Conservation (phyloP, 2,329 filamentous ascomycete species). For the Pyrenochaeta sp. region DNA sequence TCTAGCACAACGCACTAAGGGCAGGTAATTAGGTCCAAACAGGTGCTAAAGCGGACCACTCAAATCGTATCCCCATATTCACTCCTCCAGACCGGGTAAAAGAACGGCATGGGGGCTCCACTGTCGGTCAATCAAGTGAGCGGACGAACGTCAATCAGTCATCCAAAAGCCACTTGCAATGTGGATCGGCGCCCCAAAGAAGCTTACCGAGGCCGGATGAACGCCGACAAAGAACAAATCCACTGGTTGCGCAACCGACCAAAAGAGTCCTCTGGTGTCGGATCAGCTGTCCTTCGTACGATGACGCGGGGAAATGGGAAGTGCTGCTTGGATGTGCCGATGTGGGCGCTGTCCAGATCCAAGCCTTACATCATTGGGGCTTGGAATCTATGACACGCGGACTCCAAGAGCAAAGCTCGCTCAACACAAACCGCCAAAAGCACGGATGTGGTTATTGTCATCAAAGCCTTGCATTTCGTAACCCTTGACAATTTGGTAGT, state of each 20-base stretch:
- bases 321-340: slow-evolving; percentile 13
- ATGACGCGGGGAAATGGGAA: slow-evolving; percentile 30
- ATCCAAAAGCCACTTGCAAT: slow-evolving; percentile 25
- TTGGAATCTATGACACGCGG: slow-evolving; percentile 13
- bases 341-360: slow-evolving; percentile 17
- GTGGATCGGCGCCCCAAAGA: slow-evolving; percentile 39
- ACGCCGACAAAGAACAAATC: slow-evolving; percentile 32
- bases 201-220: slow-evolving; percentile 39
- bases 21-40: slow-evolving; percentile 41
- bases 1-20: slow-evolving; percentile 31
- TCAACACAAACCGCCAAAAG: slow-evolving; percentile 1
- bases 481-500: slow-evolving; percentile 2
- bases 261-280: slow-evolving; percentile 17
- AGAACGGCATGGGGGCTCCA: slow-evolving; percentile 31
- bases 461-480: neutral
- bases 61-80: slow-evolving; percentile 39
- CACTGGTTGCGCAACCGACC: slow-evolving; percentile 28
- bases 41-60: slow-evolving; percentile 40
- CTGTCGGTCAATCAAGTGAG: slow-evolving; percentile 33
- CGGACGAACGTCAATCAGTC: slow-evolving; percentile 35
- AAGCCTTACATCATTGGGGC: slow-evolving; percentile 32
- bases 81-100: slow-evolving; percentile 47
- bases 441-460: slow-evolving; percentile 3
- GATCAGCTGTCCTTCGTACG: slow-evolving; percentile 20
- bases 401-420: neutral